Evolutionary conservation across 305 asterid species (phyloP).

Genomic region (Coffea humblotiana): DNA sequence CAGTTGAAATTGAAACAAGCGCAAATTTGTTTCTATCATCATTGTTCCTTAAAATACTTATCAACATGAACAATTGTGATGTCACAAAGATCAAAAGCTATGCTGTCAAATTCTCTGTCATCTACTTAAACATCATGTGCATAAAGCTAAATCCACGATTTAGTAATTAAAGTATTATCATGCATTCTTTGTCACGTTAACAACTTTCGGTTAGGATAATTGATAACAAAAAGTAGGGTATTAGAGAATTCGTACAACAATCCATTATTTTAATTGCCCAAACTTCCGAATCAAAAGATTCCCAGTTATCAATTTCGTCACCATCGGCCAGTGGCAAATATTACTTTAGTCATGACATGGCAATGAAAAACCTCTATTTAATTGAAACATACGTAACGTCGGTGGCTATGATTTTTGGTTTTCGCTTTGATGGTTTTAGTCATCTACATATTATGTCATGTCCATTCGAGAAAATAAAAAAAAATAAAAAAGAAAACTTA

Average conservation of each 20-base stretch:
- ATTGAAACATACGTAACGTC: slow-evolving; percentile 19
- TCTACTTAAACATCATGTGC: slow-evolving; percentile 26
- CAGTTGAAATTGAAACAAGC: background rate
- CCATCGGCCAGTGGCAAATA: slow-evolving; percentile 21
- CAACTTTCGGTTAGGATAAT: slow-evolving; percentile 20
- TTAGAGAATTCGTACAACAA: background rate
- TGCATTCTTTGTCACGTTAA: slow-evolving; percentile 35
- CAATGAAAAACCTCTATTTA: background rate
- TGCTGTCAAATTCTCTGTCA: slow-evolving; percentile 17
- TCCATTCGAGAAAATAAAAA: slow-evolving; percentile 18
- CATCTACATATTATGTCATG: slow-evolving; percentile 33
- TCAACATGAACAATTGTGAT: background rate
- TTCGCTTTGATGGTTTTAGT: slow-evolving; percentile 31
- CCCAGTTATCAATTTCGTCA: slow-evolving; percentile 26
- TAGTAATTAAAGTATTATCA: background rate
- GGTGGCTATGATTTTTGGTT: slow-evolving; percentile 37
- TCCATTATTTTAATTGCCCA: background rate
- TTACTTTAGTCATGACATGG: slow-evolving; percentile 28
- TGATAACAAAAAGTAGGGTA: background rate
- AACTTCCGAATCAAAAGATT: slow-evolving; percentile 35
- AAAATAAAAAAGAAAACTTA: background rate
- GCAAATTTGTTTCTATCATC: background rate
- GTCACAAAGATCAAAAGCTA: slow-evolving; percentile 8
- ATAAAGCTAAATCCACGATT: slow-evolving; percentile 11
- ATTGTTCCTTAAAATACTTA: background rate